These are phyloP conservation scores for Oryza brachyantha DNA, from an alignment of 176 grass and related monocot genomes.

Conservation along the genomic window DNA sequence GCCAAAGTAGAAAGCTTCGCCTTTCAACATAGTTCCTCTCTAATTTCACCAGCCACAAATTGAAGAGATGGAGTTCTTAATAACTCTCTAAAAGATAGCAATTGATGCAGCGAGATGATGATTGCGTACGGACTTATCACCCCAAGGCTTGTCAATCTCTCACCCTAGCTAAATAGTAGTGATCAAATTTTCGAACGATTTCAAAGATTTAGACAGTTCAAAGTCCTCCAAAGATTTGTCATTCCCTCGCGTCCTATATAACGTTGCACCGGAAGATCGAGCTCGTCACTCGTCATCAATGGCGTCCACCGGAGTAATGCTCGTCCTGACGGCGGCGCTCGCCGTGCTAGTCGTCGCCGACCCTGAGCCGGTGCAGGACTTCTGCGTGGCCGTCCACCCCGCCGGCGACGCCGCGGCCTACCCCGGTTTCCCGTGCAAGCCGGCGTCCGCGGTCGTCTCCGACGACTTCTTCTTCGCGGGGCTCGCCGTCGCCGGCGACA, in stretches of 20 bases:
- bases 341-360: slow-evolving; percentile 27
- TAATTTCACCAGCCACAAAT: slow-evolving; percentile 19
- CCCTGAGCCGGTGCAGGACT: slow-evolving; percentile 72
- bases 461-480: slow-evolving; percentile 82
- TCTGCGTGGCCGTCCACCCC: slow-evolving; percentile 53
- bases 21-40: not conserved
- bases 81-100: not conserved
- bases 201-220: not conserved
- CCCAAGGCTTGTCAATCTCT: not conserved
- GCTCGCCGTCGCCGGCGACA: slow-evolving; percentile 25
- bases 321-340: not conserved
- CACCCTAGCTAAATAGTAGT: not conserved
- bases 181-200: not conserved
- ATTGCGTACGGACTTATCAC: slow-evolving; percentile 11
- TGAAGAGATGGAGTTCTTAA: not conserved
- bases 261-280: not conserved
- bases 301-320: not conserved
- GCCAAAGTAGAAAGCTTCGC: not conserved
- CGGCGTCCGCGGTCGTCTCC: slow-evolving; percentile 40
- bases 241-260: not conserved
- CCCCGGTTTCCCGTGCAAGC: slow-evolving; percentile 59
- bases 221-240: not conserved
- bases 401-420: not conserved
- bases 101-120: not conserved
- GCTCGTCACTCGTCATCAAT: not conserved